Percentiles rank a stretch among this genome's conserved stretches.
phyloP scores from a whole-genome alignment of 305 asterid genomes.

The Solanum hybrid region DNA sequence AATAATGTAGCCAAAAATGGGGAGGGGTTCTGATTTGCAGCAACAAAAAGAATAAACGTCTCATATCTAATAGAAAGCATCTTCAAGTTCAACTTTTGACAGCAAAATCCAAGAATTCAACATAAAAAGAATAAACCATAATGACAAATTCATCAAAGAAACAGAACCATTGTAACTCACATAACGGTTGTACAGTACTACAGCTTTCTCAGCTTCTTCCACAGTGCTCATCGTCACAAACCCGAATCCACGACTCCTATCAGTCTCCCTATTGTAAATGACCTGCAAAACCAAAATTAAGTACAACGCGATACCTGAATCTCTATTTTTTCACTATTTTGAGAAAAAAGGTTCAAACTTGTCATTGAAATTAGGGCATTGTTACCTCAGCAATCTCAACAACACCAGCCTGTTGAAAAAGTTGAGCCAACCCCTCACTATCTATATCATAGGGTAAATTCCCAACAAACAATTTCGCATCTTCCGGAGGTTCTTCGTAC shows the following conservation, averaged over 20 bases:
- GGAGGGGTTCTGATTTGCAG: neutral
- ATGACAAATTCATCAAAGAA: neutral
- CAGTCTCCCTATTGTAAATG: conserved; percentile 67
- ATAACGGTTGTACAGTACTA: conserved; percentile 58
- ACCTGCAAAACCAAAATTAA: conserved; percentile 40
- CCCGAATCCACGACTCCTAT: conserved; percentile 78
- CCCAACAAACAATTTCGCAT: conserved; percentile 77
- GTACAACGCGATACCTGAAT: neutral
- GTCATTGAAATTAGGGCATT: neutral
- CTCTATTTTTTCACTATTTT: neutral
- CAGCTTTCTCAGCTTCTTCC: conserved; percentile 88
- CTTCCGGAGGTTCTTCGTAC: conserved; percentile 56
- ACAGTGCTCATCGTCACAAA: conserved; percentile 85
- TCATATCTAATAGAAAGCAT: neutral
- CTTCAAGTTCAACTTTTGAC: neutral
- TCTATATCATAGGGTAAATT: conserved; percentile 78
- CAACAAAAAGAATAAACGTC: neutral
- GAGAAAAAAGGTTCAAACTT: neutral
- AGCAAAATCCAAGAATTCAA: neutral
- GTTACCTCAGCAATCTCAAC: conserved; percentile 76
- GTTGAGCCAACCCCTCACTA: conserved; percentile 50
- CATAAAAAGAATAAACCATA: neutral
- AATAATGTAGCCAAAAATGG: neutral
- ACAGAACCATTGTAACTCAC: conserved; percentile 37
- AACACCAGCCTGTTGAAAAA: conserved; percentile 73